Evolutionary conservation across 2,329 filamentous ascomycete species (phyloP), one percentile per base, ranked within the genome.

Genomic region (Ophiostoma piceae): DNA sequence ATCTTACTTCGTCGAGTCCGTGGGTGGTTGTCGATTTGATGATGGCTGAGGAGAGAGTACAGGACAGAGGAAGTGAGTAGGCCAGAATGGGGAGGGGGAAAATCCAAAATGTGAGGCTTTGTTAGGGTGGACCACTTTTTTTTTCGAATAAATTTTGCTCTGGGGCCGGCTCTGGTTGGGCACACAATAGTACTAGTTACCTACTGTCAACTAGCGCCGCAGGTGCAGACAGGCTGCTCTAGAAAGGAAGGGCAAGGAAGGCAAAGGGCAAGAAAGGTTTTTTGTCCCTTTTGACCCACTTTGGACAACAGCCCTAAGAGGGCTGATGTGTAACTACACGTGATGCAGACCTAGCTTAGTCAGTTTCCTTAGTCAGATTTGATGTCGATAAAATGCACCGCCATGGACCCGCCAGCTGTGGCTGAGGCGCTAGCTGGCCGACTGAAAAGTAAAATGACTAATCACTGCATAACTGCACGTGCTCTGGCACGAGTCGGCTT

Each of bases 1-100:
- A 60, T 71, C 71, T 72, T 73, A 73, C 72, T 68, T 73, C 70
- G 73, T 74, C 73, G 71, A 72, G 71, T 73, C 71, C 72, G 73
- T 71, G 65, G 68, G 73, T 72, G 65, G 68, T 73, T 72, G 72
- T 73, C 71, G 71, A 71, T 67, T 65, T 69, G 70, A 64, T 60
- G 70, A 71, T 71, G 73, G 70, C 70, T 72, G 71, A 67, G 71
- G 66, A 64, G 67, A 71, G 57, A 67, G 62, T 66, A 35, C 35
- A 35, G 71, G 66, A 64, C 62, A 71, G 57, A 67, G 62, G 43
- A 47, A 47, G 39, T 41, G 37, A 62, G 57, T 57, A 29, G 51
- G 51, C 57, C 37, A 41, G 35, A n/a, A 66, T 66, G 65, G 65
- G 69, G 51, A 47, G 43, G 70, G 32, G 66, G 41, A 69, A 71